Conservation (phyloP, 257 asterid genomes). For the Catharanthus roseus region DNA sequence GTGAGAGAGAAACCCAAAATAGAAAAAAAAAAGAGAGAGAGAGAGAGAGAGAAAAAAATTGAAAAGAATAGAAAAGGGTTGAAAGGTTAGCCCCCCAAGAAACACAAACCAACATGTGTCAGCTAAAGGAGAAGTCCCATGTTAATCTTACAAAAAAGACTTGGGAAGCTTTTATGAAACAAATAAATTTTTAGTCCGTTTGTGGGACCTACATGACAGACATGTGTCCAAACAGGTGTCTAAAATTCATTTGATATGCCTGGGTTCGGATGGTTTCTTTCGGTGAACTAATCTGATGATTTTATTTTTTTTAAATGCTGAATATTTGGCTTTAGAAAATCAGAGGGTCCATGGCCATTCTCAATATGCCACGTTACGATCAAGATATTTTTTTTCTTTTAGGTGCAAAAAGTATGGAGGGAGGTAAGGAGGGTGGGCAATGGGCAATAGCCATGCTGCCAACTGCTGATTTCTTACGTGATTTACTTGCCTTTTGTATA, state of each 20-base stretch:
- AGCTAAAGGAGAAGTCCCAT: constrained; percentile 18
- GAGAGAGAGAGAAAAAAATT: constrained; percentile 3
- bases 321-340: constrained; percentile 19
- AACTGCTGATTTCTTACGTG: not conserved
- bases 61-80: too few species aligned
- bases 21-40: constrained; percentile 16
- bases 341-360: constrained; percentile 19
- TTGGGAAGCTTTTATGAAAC: constrained; percentile 16
- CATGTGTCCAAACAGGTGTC: constrained; percentile 45
- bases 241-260: constrained; percentile 18
- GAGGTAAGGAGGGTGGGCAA: not conserved
- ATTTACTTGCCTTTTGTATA: not conserved
- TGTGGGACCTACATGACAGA: constrained; percentile 38
- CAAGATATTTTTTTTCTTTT: constrained; percentile 8
- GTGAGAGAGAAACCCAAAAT: too few species aligned
- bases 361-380: constrained; percentile 30
- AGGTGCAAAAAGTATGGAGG: not conserved
- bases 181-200: constrained; percentile 17
- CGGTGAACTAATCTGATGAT: constrained; percentile 36
- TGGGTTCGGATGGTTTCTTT: constrained; percentile 25
- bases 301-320: constrained; percentile 5
- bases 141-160: constrained; percentile 19
- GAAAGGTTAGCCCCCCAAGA: constrained; percentile 8
- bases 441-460: too few species aligned
- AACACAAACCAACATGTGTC: constrained; percentile 30